Percentiles rank a stretch among this genome's conserved stretches.
Conservation (phyloP, 2,329 filamentous ascomycete species). For the Aphanocladium album region DNA sequence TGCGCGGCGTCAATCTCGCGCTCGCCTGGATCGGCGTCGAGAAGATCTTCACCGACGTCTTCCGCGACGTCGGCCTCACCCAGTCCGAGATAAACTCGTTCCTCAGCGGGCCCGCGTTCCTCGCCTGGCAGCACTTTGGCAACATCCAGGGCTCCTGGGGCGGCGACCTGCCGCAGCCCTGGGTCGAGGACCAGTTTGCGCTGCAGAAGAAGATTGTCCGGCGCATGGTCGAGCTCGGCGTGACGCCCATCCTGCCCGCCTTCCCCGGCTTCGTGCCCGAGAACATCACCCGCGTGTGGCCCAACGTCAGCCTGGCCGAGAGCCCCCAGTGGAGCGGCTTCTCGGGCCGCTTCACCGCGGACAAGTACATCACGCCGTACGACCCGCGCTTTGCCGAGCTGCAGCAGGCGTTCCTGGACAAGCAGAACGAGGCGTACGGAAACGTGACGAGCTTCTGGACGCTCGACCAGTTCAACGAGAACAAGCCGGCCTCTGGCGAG, state of each 20-base stretch:
- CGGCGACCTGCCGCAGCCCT: constrained; percentile 36
- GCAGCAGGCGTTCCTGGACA: constrained; percentile 40
- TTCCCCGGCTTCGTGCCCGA: constrained; percentile 47
- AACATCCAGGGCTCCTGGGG: constrained; percentile 49
- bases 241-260: constrained; percentile 46
- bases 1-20: constrained; percentile 46
- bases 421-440: constrained; percentile 42
- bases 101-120: constrained; percentile 46
- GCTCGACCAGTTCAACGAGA: constrained; percentile 50
- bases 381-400: constrained; percentile 38
- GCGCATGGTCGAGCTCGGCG: constrained; percentile 48
- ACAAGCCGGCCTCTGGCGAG: constrained; percentile 41
- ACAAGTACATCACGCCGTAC: constrained; percentile 42
- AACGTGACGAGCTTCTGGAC: constrained; percentile 45
- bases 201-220: constrained; percentile 43
- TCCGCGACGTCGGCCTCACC: constrained; percentile 39
- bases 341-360: constrained; percentile 36
- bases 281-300: constrained; percentile 34
- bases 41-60: constrained; percentile 44
- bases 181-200: constrained; percentile 43
- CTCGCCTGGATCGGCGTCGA: constrained; percentile 49
- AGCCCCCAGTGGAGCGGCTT: constrained; percentile 41
- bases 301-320: constrained; percentile 38
- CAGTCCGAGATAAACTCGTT: constrained; percentile 40
- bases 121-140: constrained; percentile 50